A percentile compares a stretch with the other conserved stretches of the same genome.
phyloP scores from a whole-genome alignment of 129 eudicot genomes.

The Helianthus annuus region DNA sequence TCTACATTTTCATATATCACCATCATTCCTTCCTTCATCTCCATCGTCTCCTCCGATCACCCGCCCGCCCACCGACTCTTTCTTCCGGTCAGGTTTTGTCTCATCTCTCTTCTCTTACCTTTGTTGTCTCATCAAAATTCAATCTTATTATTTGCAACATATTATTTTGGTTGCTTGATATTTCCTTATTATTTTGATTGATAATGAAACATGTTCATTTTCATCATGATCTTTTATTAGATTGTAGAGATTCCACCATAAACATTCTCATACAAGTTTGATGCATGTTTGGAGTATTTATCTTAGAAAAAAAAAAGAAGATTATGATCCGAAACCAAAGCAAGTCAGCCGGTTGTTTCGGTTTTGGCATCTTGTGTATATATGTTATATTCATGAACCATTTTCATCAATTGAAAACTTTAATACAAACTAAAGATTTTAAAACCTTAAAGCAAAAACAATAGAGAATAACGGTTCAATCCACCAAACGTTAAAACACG shows the following conservation, averaged over 20 bases:
- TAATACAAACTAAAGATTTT: too few species aligned
- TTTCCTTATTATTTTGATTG: not conserved
- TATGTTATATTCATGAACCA: too few species aligned
- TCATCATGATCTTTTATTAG: not conserved
- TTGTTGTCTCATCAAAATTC: not conserved
- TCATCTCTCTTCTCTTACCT: not conserved
- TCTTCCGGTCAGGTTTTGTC: slow-evolving; percentile 29
- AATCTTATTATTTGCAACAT: not conserved
- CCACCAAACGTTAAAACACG: too few species aligned
- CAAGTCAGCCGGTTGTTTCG: too few species aligned
- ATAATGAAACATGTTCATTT: not conserved
- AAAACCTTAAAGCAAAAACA: too few species aligned
- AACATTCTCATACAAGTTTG: not conserved
- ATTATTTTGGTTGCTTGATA: not conserved
- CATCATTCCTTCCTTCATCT: slow-evolving; percentile 16
- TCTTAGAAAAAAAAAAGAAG: too few species aligned
- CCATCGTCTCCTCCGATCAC: slow-evolving; percentile 17
- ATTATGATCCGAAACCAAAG: too few species aligned
- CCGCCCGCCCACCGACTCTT: slow-evolving; percentile 13
- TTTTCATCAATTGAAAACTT: too few species aligned
- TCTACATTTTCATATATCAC: slow-evolving; percentile 18
- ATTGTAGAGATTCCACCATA: not conserved
- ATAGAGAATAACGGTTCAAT: too few species aligned
- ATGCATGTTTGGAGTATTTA: not conserved
- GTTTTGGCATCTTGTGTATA: too few species aligned